Base-by-base conservation (phyloP, 768 basidiomycete genomes). In the Hypholoma fasciculare region DNA sequence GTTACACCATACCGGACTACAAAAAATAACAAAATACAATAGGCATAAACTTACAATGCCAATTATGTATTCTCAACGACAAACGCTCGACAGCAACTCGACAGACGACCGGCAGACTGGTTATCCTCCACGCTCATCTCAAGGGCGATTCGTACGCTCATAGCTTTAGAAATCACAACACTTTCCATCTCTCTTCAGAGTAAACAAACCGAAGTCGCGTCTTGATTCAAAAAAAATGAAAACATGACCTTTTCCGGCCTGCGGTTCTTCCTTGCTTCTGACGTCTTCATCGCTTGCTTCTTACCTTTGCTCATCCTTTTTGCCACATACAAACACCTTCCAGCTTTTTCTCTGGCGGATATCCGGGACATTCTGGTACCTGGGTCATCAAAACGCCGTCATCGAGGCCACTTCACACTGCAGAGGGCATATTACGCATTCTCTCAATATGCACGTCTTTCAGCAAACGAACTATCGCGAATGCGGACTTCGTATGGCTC, bases 1-100 rank as follows among this genome's bases (percentile, higher is more conserved):
- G 69, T 82, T 82, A 82, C 81, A 82, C 81, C 81, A 82, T 82
- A 82, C 59, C 63, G 63, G 63, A 65, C 47, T 36, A 16, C 19
- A 14, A 13, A n/a, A n/a, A n/a, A n/a, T n/a, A n/a, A n/a, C n/a
- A n/a, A n/a, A n/a, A n/a, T n/a, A n/a, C n/a, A n/a, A n/a, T n/a
- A n/a, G n/a, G n/a, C n/a, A n/a, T n/a, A n/a, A n/a, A n/a, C n/a
- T n/a, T n/a, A n/a, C n/a, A n/a, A n/a, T n/a, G n/a, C n/a, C n/a
- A n/a, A n/a, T n/a, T n/a, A n/a, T n/a, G n/a, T n/a, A n/a, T n/a
- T n/a, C n/a, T n/a, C n/a, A n/a, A n/a, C n/a, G n/a, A n/a, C n/a
- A n/a, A n/a, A n/a, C n/a, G n/a, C n/a, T n/a, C n/a, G n/a, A n/a
- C n/a, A n/a, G n/a, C n/a, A n/a, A n/a, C 7, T 34, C 6, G 30